These are phyloP conservation scores for Penicillium nucicola DNA, from an alignment of 495 filamentous ascomycete species.

Conservation along the genomic window DNA sequence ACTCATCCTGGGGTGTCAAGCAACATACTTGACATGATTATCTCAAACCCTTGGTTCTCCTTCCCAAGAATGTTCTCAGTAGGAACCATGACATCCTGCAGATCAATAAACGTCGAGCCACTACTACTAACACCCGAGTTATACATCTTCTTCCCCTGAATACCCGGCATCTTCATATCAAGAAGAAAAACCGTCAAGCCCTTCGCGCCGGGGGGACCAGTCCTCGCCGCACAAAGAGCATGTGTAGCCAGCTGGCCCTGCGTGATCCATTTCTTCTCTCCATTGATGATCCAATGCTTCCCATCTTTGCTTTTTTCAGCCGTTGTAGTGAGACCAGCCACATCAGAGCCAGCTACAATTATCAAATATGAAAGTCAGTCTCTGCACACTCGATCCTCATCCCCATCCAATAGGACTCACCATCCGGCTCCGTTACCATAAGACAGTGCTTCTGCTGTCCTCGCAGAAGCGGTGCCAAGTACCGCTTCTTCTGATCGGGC, in stretches of 20 bases:
- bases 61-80: constrained; percentile 67
- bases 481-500: constrained; percentile 7
- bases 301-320: constrained; percentile 67
- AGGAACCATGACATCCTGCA: constrained; percentile 73
- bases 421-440: constrained; percentile 10
- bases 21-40: constrained; percentile 52
- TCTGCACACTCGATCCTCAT: too few species aligned
- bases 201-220: constrained; percentile 8
- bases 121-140: constrained; percentile 14
- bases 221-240: constrained; percentile 11
- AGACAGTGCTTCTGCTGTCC: constrained; percentile 14
- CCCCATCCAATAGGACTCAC: too few species aligned
- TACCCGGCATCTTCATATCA: constrained; percentile 5
- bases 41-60: constrained; percentile 72
- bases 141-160: constrained; percentile 10
- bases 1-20: too few species aligned
- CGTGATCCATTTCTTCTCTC: constrained; percentile 81
- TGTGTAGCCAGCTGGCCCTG: constrained; percentile 55
- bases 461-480: constrained; percentile 11
- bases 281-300: constrained; percentile 69
- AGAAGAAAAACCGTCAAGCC: constrained; percentile 12
- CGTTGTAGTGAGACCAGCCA: constrained; percentile 67
- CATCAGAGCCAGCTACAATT: constrained; percentile 54
- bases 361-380: not conserved
- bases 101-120: constrained; percentile 65